Conservation (phyloP, 345 rosid genomes). For the Ceriops decandra region DNA sequence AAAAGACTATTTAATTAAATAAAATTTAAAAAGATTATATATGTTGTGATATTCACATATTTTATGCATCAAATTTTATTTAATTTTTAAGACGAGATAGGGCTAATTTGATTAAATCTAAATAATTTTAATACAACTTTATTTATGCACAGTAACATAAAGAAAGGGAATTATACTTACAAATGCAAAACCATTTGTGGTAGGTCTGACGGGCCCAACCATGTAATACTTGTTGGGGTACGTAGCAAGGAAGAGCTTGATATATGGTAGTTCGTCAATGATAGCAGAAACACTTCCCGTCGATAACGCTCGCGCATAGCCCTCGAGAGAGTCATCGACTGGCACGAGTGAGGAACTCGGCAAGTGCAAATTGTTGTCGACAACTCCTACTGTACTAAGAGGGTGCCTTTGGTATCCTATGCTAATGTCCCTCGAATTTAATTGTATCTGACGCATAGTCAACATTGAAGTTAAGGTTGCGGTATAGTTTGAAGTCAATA, state of each 20-base stretch:
- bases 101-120: too few species aligned
- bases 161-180: conserved; percentile 20
- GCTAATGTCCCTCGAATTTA: not conserved
- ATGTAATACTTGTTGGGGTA: conserved; percentile 20
- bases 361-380: not conserved
- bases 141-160: too few species aligned
- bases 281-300: conserved; percentile 24
- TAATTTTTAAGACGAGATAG: too few species aligned
- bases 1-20: too few species aligned
- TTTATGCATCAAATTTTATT: too few species aligned
- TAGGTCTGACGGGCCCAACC: conserved; percentile 16
- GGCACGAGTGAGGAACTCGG: not conserved
- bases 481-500: conserved; percentile 39
- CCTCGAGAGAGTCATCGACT: not conserved
- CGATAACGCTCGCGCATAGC: conserved; percentile 20
- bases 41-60: too few species aligned
- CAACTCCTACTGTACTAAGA: not conserved
- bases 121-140: too few species aligned
- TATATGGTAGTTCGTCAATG: conserved; percentile 23
- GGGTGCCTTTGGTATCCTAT: not conserved
- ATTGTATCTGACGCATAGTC: conserved; percentile 27
- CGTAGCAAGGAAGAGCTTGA: conserved; percentile 13
- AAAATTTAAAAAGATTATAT: too few species aligned
- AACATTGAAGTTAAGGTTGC: conserved; percentile 41
- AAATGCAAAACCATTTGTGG: conserved; percentile 43